phyloP scores from a whole-genome alignment of 2,329 filamentous ascomycete species.

The Falciphora oryzae region DNA sequence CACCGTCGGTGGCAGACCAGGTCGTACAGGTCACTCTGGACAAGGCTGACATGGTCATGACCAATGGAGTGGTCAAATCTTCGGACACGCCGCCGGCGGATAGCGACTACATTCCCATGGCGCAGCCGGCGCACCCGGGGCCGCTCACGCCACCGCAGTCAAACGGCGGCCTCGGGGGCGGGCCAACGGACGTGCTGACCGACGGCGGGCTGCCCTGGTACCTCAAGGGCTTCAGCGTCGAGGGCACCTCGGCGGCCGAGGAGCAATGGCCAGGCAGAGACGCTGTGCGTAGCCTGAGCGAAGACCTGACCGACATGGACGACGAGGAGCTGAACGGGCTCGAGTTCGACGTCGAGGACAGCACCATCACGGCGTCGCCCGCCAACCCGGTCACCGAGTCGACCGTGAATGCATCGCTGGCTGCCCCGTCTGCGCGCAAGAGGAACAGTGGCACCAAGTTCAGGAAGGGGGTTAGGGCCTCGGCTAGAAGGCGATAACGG shows the following conservation, averaged over 20 bases:
- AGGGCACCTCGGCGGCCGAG: slow-evolving; percentile 73
- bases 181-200: slow-evolving; percentile 46
- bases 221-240: slow-evolving; percentile 69
- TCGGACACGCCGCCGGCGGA: slow-evolving; percentile 42
- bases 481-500: slow-evolving; percentile 24
- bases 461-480: slow-evolving; percentile 27
- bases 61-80: slow-evolving; percentile 23
- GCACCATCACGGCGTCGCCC: slow-evolving; percentile 36
- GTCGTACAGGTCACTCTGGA: slow-evolving; percentile 20
- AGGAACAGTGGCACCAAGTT: slow-evolving; percentile 17
- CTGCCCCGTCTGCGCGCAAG: slow-evolving; percentile 12
- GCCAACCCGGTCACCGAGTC: slow-evolving; percentile 11
- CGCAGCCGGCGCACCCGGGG: slow-evolving; percentile 27
- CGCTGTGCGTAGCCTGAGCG: slow-evolving; percentile 62
- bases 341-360: slow-evolving; percentile 46
- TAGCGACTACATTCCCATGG: slow-evolving; percentile 36
- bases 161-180: slow-evolving; percentile 46
- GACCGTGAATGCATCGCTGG: background rate
- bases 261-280: slow-evolving; percentile 68
- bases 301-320: slow-evolving; percentile 86
- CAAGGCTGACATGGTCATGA: slow-evolving; percentile 21
- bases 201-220: slow-evolving; percentile 87
- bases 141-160: slow-evolving; percentile 65
- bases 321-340: slow-evolving; percentile 80
- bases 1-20: slow-evolving; percentile 22